Percentiles rank a stretch among this genome's conserved stretches.
Conservation (phyloP, 345 rosid genomes). For the Brassica napus region DNA sequence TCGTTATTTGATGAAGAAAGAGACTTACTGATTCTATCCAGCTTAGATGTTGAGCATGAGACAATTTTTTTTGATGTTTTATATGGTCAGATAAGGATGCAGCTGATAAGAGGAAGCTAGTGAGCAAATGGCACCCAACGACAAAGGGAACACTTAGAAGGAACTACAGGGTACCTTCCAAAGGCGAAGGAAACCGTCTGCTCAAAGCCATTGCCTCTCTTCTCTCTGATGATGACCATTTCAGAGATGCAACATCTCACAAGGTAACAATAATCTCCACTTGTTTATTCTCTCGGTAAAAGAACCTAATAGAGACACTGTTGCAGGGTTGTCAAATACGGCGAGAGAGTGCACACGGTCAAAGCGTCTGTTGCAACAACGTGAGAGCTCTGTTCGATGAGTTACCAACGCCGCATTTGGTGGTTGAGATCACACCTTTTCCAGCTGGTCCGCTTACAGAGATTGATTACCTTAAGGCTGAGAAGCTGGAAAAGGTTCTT, state of each 20-base stretch:
- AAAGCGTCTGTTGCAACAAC: conserved; percentile 95
- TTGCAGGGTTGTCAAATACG: conserved; percentile 93
- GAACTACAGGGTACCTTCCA: conserved; percentile 86
- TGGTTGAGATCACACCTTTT: conserved; percentile 82
- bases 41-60: conserved; percentile 12
- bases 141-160: conserved; percentile 86
- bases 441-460: conserved; percentile 84
- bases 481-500: conserved; percentile 83
- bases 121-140: conserved; percentile 97
- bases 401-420: conserved; percentile 86
- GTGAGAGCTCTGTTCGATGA: conserved; percentile 96
- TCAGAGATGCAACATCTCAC: conserved; percentile 85
- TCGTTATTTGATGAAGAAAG: background rate
- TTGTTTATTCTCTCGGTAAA: background rate
- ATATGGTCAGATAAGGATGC: conserved; percentile 62
- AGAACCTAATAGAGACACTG: background rate
- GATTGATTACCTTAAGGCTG: conserved; percentile 85
- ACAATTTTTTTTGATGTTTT: background rate
- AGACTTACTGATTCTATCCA: background rate
- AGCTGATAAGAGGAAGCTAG: conserved; percentile 69
- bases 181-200: conserved; percentile 76
- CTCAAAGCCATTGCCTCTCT: conserved; percentile 84
- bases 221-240: conserved; percentile 88
- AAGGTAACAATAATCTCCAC: conserved; percentile 47
- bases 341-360: conserved; percentile 93